Base-by-base conservation (phyloP, 2,329 filamentous ascomycete species). In the Aspergillus quadrilineatus region DNA sequence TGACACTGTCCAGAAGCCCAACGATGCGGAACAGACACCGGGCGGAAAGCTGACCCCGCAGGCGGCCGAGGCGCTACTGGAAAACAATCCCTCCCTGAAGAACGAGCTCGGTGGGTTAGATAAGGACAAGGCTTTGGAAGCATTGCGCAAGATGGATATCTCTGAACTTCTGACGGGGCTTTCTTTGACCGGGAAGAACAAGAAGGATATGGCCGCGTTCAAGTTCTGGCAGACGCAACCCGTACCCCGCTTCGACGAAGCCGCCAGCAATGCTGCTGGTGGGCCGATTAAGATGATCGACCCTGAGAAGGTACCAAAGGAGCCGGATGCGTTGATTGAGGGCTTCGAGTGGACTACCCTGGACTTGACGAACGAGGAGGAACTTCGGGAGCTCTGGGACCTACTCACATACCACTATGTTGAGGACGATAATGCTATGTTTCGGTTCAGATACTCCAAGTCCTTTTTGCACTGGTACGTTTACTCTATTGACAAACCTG, bases 171-270 rank as follows among this genome's bases (percentile, higher is more conserved):
- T 82, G 55, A 80, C 79, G 6, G 80, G 80, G 37, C 69, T 82
- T 59, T 88, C 92, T 14, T 80, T 90, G 6, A 86, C 85, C 60
- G 89, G 89, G 55, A 95, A 94, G 81, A 96, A 96, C 69, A 87
- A 86, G 66, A 97, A 96, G 79, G 92, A 97, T 70, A 96, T 97
- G 91, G 92, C 88, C 6, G 90, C 88, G 57, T 97, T 97, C 82
- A 97, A 96, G 77, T 99, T 99, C 79, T 99, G 94, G 94, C 87
- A 91, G 74, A 99, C 94, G 46, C 94, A 99, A 75, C 94, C 94
- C 0, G 94, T 99, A 57, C 89, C 90, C 50, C 88, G 87, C 69
- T 96, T 97, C 69, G 76, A 79, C 50, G 78, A 80, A 79, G 87
- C 72, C 74, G 87, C 72, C 74, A 77, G 82, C 50, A 76, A 29